Base-by-base conservation (phyloP, 2,329 filamentous ascomycete genomes). In the Annulohypoxylon truncatum region DNA sequence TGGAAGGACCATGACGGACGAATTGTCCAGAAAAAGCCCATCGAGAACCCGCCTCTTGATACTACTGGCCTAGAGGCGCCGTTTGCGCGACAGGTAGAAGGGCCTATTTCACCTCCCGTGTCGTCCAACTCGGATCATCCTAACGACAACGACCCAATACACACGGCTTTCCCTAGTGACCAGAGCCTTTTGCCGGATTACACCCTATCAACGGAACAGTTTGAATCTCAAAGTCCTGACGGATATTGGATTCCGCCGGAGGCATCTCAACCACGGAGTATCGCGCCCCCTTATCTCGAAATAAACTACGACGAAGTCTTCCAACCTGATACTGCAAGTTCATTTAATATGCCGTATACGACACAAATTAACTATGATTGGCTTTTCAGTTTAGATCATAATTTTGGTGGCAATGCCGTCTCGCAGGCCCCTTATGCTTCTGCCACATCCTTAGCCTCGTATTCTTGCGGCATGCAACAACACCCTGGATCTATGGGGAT, bases 261-360 rank as follows among this genome's bases (percentile, higher is more conserved):
- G 5, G 28, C 40, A 38, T 51, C 51, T 26, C 61, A 56, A 22
- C 46, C 61, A 26, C 64, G 58, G 35, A 54, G 28, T 38, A 29
- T 58, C 48, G 35, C 33, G 48, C 59, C 55, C 57, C 55, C 52
- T 44, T 66, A 52, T 52, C 33, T 69, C 53, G 67, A 50, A 69
- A 74, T 66, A 35, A 70, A 66, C 69, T 85, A 84, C 69, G 84
- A 86, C 54, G 84, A 88, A 53, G 81, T 85, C 31, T 88, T 89
- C 71, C 84, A 84, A 61, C 82, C 87, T 46, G 87, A 89, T 71
- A 89, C 87, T 73, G 87, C 87, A 28, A 87, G 83, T 71, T 88
- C 87, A 0, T 90, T 90, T 73, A 89, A 90, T 58, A 87, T 88
- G 77, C 87, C 87, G 4, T 90, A 88, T 74, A 89, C 87, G 2